These are phyloP conservation scores for Porcisia deanei DNA, from an alignment of 208 protist species.

Conservation along the genomic window DNA sequence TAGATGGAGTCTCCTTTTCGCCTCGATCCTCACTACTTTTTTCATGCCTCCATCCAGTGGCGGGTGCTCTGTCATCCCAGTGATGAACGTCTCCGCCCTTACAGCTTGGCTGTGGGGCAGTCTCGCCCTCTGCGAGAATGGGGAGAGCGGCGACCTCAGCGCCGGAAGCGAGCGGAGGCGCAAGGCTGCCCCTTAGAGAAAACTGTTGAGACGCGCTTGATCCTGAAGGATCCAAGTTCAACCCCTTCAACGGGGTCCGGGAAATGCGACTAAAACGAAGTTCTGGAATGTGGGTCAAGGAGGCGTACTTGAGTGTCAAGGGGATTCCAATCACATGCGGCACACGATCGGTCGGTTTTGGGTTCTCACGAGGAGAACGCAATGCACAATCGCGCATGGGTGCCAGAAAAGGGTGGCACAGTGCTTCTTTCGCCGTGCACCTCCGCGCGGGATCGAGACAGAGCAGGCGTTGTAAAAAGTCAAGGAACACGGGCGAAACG, in stretches of 20 bases:
- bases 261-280: constrained; percentile 26
- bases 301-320: constrained; percentile 22
- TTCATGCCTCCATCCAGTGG: background rate
- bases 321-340: constrained; percentile 21
- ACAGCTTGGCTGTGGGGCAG: background rate
- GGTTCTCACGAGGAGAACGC: background rate
- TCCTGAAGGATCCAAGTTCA: no score
- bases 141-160: background rate
- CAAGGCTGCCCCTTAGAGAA: background rate
- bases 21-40: background rate
- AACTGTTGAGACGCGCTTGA: background rate
- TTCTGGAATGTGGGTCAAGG: constrained; percentile 16
- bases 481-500: constrained; percentile 34
- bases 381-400: constrained; percentile 10
- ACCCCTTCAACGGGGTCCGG: constrained; percentile 6
- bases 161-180: background rate
- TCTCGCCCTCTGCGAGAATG: background rate
- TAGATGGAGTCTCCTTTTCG: constrained; percentile 6
- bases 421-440: constrained; percentile 46
- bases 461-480: constrained; percentile 59
- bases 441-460: constrained; percentile 56
- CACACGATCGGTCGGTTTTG: background rate
- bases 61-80: background rate
- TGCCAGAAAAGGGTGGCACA: constrained; percentile 65
- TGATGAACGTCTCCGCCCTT: background rate